Evolutionary conservation across 768 basidiomycete genomes (phyloP), one percentile per base, ranked within the genome.

Genomic region (Tulasnella sp.): DNA sequence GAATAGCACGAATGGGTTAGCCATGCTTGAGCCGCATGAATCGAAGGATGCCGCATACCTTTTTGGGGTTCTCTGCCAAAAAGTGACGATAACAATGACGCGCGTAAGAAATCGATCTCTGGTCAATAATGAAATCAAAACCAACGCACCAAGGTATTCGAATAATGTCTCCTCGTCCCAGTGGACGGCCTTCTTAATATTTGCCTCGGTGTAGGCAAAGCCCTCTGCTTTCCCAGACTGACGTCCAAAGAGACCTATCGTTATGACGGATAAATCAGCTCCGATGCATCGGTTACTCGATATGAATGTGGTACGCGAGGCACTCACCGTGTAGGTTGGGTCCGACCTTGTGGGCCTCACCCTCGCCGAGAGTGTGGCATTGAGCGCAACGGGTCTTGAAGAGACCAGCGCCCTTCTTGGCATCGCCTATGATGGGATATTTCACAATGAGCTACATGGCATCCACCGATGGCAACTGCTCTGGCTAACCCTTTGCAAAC

Each of bases 341-440:
- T 59, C 95, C 95, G 61, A 97, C 92, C 73, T 88, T 89, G 77
- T 92, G 78, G 43, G 82, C 77, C 67, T 83, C 89, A 58, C 85
- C 83, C 66, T 79, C 76, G 58, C 75, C 88, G 64, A 88, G 73
- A 64, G 90, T 96, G 73, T 97, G 94, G 76, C 94, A 97, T 71
- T 96, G 91, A 43, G 86, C 85, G 68, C 88, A 93, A 60, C 93
- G 87, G 62, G 92, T 93, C 79, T 93, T 95, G 86, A 97, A 97
- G 72, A 96, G 86, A 70, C 78, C 76, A 70, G 94, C 93, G 74
- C 94, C 94, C 80, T 94, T 96, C 59, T 68, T 68, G 69, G 86
- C 73, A 77, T 96, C 89, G 83, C 94, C 94, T 80, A 32, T 49
- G 10, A 32, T 49, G 34, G 15, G 15, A 38, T 5, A 15, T 38